phyloP scores from a whole-genome alignment of 371 early-diverging fungal genomes.

The Actinomucor elegans region DNA sequence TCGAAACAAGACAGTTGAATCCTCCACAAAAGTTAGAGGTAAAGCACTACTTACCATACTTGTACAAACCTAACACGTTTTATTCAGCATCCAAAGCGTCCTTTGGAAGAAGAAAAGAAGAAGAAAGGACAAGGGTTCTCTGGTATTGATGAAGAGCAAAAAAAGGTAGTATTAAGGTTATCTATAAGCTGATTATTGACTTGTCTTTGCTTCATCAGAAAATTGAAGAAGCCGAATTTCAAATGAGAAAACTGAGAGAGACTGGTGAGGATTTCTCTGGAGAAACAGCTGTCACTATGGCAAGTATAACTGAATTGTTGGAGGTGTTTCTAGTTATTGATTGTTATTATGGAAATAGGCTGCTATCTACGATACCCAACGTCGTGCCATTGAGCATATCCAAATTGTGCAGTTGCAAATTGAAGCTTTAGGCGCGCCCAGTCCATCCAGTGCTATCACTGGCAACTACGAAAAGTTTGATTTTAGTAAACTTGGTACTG shows the following conservation, averaged over 20 bases:
- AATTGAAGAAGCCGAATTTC: slow-evolving; percentile 57
- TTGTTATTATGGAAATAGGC: slow-evolving; percentile 14
- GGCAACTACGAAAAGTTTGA: slow-evolving; percentile 27
- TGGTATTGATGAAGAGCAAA: slow-evolving; percentile 46
- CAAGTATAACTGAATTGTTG: neutral
- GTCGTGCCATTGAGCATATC: slow-evolving; percentile 66
- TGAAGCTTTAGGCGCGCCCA: slow-evolving; percentile 57
- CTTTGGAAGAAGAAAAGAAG: slow-evolving; percentile 62
- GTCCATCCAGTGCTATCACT: slow-evolving; percentile 21
- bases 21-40: slow-evolving; percentile 57
- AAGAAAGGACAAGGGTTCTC: slow-evolving; percentile 57
- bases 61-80: neutral
- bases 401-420: slow-evolving; percentile 58
- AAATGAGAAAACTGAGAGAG: slow-evolving; percentile 38
- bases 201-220: too few species aligned
- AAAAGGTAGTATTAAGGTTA: too few species aligned
- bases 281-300: slow-evolving; percentile 36
- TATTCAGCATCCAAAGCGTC: slow-evolving; percentile 46
- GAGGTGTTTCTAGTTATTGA: neutral
- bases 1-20: slow-evolving; percentile 75
- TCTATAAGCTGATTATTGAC: too few species aligned
- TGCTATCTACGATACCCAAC: slow-evolving; percentile 64
- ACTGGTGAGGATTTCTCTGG: slow-evolving; percentile 23
- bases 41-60: slow-evolving; percentile 2
- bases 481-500: neutral